Percentiles rank a stretch among this genome's conserved stretches.
phyloP scores from a whole-genome alignment of 176 grass and related monocot genomes.

The Saccharum spontaneum region DNA sequence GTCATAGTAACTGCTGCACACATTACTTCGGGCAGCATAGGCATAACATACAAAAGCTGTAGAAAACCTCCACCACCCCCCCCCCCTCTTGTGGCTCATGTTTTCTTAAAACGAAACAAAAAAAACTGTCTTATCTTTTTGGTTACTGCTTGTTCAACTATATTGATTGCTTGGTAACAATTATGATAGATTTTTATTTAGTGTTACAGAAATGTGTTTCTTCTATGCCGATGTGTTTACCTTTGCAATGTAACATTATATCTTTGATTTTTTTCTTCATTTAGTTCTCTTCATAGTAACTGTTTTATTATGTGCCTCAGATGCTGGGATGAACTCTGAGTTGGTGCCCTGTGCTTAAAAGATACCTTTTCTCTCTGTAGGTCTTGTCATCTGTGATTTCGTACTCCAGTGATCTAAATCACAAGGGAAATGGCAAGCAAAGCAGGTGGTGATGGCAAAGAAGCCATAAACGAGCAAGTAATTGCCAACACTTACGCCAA shows the following conservation, averaged over 20 bases:
- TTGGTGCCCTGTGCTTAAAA: not conserved
- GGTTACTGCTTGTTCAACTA: not conserved
- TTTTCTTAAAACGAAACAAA: no score
- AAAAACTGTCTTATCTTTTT: not conserved
- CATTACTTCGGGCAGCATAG: not conserved
- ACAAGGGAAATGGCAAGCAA: slow-evolving; percentile 57
- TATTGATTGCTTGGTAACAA: not conserved
- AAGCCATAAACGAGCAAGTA: slow-evolving; percentile 68
- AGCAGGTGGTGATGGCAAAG: slow-evolving; percentile 40
- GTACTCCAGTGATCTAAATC: not conserved
- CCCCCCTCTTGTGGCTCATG: no score
- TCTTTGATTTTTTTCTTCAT: not conserved
- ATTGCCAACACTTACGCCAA: slow-evolving; percentile 61
- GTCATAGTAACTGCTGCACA: not conserved
- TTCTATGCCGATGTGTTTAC: not conserved
- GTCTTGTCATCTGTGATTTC: not conserved
- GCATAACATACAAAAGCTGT: not conserved
- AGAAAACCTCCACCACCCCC: no score
- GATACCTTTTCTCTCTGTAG: not conserved
- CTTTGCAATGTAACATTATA: not conserved
- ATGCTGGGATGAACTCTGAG: not conserved
- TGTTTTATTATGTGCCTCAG: not conserved
- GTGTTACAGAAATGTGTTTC: not conserved
- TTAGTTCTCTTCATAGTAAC: not conserved
- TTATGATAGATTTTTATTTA: not conserved